phyloP scores from a whole-genome alignment of 2,329 filamentous ascomycete species.

The Capronia americana region DNA sequence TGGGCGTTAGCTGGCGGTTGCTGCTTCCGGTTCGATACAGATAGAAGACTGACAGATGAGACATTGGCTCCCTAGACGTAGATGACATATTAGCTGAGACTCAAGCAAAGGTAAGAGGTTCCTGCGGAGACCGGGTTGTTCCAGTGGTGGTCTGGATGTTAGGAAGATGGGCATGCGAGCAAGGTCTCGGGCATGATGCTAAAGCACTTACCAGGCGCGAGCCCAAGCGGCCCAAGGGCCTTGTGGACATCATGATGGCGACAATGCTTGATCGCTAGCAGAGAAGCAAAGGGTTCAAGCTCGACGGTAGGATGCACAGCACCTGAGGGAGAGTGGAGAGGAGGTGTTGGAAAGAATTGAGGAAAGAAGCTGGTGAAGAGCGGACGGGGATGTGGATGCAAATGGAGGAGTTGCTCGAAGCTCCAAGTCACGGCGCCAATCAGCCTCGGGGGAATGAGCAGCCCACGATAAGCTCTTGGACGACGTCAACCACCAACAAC shows the following conservation, averaged over 20 bases:
- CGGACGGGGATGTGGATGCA: conserved; percentile 22
- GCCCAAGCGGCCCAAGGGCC: conserved; percentile 42
- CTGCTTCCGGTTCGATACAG: conserved; percentile 12
- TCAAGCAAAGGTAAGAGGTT: background rate
- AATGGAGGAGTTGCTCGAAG: conserved; percentile 21
- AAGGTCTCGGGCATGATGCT: conserved; percentile 51
- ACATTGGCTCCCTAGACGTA: conserved; percentile 51
- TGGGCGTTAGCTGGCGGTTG: conserved; percentile 28
- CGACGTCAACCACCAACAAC: conserved; percentile 29
- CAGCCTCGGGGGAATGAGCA: conserved; percentile 24
- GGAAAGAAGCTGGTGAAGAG: conserved; percentile 48
- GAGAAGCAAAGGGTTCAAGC: conserved; percentile 44
- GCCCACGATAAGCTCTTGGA: conserved; percentile 35
- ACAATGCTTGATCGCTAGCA: conserved; percentile 46
- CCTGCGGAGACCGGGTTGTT: conserved; percentile 13
- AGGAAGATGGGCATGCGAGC: conserved; percentile 25
- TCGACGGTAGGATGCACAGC: conserved; percentile 44
- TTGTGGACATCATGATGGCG: conserved; percentile 55
- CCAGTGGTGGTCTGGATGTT: conserved; percentile 9
- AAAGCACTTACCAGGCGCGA: conserved; percentile 41
- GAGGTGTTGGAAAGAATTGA: conserved; percentile 45
- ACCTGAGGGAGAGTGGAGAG: conserved; percentile 49
- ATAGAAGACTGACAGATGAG: conserved; percentile 51
- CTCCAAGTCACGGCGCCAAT: conserved; percentile 22
- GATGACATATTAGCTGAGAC: conserved; percentile 24